Conservation (phyloP, 2,329 filamentous ascomycete genomes). For the Diaporthe helianthi region DNA sequence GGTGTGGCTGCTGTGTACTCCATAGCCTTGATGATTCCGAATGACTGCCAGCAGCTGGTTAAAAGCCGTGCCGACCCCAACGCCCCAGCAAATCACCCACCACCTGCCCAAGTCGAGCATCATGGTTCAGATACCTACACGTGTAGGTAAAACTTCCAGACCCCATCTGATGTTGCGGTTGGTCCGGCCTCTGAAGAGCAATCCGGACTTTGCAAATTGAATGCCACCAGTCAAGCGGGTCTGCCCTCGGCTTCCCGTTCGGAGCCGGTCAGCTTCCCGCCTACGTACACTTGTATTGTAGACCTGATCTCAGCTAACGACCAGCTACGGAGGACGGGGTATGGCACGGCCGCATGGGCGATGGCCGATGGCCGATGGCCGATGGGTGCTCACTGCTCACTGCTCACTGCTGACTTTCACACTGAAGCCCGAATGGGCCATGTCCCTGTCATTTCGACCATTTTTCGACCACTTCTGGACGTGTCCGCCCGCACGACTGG, state of each 20-base stretch:
- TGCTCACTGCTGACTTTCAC: neutral
- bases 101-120: neutral
- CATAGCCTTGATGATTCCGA: neutral
- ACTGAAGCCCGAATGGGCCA: neutral
- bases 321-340: neutral
- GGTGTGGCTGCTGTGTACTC: too few relatives aligned
- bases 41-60: too few relatives aligned
- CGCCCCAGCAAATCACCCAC: neutral
- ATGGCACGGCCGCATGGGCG: neutral
- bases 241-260: conserved; percentile 1
- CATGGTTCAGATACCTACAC: too few relatives aligned
- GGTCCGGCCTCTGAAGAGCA: neutral
- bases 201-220: conserved; percentile 13
- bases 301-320: neutral
- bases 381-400: too few relatives aligned
- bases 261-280: conserved; percentile 15
- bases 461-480: neutral
- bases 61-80: neutral
- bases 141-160: too few relatives aligned
- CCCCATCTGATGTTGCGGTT: conserved; percentile 14
- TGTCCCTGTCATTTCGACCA: conserved; percentile 1
- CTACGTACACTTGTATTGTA: neutral
- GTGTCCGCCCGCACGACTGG: neutral
- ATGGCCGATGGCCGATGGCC: too few relatives aligned
- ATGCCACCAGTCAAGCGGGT: conserved; percentile 8